A percentile compares a stretch with the other conserved stretches of the same genome.
Conservation (phyloP, 1,284 basidiomycete genomes). For the Ceratobasidium sp. region DNA sequence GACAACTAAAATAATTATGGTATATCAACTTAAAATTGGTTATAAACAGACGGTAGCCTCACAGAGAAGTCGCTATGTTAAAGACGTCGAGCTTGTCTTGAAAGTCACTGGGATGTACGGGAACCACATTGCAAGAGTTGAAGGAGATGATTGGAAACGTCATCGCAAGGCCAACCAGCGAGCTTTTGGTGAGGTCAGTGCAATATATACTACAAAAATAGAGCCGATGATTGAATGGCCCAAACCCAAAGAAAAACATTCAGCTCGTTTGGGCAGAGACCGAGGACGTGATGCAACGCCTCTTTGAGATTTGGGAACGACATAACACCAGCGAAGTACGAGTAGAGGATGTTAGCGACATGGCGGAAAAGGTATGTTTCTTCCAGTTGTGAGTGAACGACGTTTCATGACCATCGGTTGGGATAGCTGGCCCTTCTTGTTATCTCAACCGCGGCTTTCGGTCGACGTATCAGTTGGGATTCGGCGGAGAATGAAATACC, state of each 20-base stretch:
- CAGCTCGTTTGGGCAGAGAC: constrained; percentile 22
- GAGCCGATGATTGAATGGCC: background rate
- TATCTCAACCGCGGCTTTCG: constrained; percentile 18
- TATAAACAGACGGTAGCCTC: background rate
- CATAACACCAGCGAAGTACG: background rate
- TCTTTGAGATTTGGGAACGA: constrained; percentile 19
- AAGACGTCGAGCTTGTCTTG: background rate
- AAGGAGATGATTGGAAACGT: constrained; percentile 36
- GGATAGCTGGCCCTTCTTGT: constrained; percentile 20
- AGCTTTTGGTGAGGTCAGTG: constrained; percentile 37
- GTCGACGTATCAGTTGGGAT: constrained; percentile 13
- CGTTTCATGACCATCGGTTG: background rate
- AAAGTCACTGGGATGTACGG: constrained; percentile 20
- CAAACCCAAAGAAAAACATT: constrained; percentile 24
- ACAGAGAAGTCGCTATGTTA: background rate
- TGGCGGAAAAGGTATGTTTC: constrained; percentile 5
- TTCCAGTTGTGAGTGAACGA: background rate
- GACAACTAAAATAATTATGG: background rate
- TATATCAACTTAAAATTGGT: background rate
- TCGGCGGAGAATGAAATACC: background rate
- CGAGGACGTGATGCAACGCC: background rate
- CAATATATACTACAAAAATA: background rate
- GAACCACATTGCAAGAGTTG: constrained; percentile 22
- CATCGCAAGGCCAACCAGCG: constrained; percentile 36
- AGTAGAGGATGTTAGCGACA: background rate